These are phyloP conservation scores for Cytospora piceae DNA, from an alignment of 2,329 filamentous ascomycete genomes.

Conservation along the genomic window DNA sequence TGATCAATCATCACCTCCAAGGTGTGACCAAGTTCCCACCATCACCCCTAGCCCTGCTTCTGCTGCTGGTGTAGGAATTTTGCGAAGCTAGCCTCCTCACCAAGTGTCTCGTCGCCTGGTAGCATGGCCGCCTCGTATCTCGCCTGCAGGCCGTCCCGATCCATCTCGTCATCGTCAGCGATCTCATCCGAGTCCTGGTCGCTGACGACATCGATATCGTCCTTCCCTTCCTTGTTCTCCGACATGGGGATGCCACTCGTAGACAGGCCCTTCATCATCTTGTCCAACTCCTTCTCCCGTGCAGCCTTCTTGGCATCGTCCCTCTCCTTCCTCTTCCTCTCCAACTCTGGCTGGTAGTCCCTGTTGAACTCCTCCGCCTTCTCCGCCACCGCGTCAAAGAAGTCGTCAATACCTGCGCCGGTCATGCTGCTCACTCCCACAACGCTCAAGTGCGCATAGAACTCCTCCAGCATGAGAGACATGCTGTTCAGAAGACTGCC, in stretches of 20 bases:
- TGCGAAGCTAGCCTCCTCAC: constrained; percentile 63
- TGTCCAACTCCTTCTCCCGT: constrained; percentile 81
- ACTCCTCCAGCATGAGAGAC: constrained; percentile 96
- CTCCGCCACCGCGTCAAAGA: constrained; percentile 85
- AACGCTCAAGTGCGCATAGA: constrained; percentile 91
- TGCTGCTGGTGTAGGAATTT: constrained; percentile 59
- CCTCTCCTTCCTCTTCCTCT: constrained; percentile 74
- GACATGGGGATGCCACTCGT: constrained; percentile 41
- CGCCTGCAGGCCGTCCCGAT: constrained; percentile 69
- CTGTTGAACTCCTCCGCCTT: constrained; percentile 87
- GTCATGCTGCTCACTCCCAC: constrained; percentile 94
- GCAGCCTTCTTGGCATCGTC: constrained; percentile 73
- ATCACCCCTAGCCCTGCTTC: constrained; percentile 6
- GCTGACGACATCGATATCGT: constrained; percentile 50
- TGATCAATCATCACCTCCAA: constrained; percentile 1
- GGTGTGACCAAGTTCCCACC: constrained; percentile 1
- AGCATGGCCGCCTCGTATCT: constrained; percentile 78
- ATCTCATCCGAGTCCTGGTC: constrained; percentile 59
- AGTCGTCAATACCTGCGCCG: constrained; percentile 87
- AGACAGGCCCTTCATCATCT: constrained; percentile 92
- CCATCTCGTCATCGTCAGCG: constrained; percentile 58
- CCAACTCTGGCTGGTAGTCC: constrained; percentile 91
- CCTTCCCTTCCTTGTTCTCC: constrained; percentile 34
- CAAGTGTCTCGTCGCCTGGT: constrained; percentile 56
- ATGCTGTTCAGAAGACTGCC: constrained; percentile 93